Evolutionary conservation across 805 yeast species (phyloP).

Genomic region (Candida quercuum): DNA sequence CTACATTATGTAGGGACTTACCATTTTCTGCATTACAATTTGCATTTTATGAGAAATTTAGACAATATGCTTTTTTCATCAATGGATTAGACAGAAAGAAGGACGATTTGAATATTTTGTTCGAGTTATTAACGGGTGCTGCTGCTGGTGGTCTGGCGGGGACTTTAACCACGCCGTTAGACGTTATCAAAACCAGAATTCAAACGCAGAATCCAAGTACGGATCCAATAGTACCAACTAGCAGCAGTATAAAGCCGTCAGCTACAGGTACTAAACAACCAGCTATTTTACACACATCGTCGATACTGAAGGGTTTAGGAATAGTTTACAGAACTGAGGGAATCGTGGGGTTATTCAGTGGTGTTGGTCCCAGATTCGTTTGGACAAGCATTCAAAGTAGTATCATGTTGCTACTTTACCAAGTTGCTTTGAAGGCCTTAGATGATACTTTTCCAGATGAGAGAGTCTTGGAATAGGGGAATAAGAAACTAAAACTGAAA

Average conservation of each 20-base stretch:
- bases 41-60: conserved; percentile 86
- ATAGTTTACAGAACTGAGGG: conserved; percentile 73
- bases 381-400: conserved; percentile 97
- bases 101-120: conserved; percentile 46
- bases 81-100: conserved; percentile 24
- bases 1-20: conserved; percentile 85
- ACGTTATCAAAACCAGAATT: conserved; percentile 85
- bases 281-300: conserved; percentile 28
- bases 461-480: neutral
- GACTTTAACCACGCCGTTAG: conserved; percentile 81
- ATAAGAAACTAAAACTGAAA: neutral
- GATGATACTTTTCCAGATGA: conserved; percentile 13
- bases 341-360: conserved; percentile 72
- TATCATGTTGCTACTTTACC: conserved; percentile 87
- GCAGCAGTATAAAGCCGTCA: too few relatives aligned
- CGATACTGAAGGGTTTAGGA: conserved; percentile 46
- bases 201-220: conserved; percentile 69
- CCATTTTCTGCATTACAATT: conserved; percentile 96
- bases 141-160: conserved; percentile 96
- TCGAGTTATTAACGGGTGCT: conserved; percentile 86
- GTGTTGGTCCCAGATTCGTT: conserved; percentile 93
- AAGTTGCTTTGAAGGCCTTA: conserved; percentile 54
- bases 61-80: conserved; percentile 49
- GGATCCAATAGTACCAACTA: neutral
- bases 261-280: too few relatives aligned